Conservation (phyloP, 495 filamentous ascomycete species). For the Amphirosellinia nigrospora region DNA sequence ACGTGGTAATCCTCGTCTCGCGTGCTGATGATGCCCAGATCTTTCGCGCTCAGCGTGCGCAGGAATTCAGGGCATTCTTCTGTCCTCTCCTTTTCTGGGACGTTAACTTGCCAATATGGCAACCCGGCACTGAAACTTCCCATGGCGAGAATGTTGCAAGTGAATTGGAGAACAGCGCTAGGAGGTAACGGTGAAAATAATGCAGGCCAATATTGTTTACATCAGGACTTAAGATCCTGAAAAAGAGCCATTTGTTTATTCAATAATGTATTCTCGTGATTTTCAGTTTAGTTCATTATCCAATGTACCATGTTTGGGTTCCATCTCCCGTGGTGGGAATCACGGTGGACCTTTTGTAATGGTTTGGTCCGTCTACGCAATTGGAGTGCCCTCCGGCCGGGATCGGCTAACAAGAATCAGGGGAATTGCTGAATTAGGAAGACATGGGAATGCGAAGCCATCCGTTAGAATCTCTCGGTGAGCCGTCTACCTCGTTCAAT, state of each 20-base stretch:
- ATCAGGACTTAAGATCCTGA: neutral
- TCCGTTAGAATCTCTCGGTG: no score
- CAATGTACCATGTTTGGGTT: neutral
- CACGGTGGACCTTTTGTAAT: neutral
- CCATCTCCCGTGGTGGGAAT: constrained; percentile 6
- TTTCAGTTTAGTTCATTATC: neutral
- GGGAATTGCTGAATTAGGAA: neutral
- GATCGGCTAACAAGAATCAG: neutral
- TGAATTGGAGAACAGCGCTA: neutral
- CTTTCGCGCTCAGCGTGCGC: constrained; percentile 57
- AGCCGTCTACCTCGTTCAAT: neutral
- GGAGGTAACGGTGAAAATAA: neutral
- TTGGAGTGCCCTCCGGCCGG: neutral
- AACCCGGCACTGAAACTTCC: constrained; percentile 39
- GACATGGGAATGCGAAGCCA: neutral
- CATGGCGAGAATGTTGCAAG: constrained; percentile 29
- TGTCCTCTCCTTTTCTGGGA: constrained; percentile 65
- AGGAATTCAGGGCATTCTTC: constrained; percentile 74
- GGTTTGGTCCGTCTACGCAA: neutral
- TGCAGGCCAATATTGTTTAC: neutral
- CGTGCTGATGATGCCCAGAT: constrained; percentile 66
- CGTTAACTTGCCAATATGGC: constrained; percentile 83
- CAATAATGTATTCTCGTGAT: neutral
- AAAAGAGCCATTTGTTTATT: neutral
- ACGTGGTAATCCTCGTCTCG: constrained; percentile 64